phyloP scores from a whole-genome alignment of 306 rosid species.

The Prunus armeniaca region DNA sequence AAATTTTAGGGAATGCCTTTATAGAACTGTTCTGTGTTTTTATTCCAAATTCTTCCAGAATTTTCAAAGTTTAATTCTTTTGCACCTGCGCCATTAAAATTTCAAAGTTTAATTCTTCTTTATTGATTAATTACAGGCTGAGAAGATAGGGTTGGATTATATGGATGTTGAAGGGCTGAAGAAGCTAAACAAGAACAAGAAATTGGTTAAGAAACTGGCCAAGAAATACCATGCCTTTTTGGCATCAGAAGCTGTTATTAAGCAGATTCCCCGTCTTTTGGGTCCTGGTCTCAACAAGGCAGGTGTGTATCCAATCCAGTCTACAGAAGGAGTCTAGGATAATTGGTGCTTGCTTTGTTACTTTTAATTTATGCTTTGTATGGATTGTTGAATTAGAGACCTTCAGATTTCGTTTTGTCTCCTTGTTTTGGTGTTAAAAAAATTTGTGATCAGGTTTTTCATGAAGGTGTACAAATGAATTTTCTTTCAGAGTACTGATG shows the following conservation, averaged over 20 bases:
- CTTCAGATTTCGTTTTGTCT: neutral
- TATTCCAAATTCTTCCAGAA: neutral
- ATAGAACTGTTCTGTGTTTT: neutral
- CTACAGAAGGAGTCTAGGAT: neutral
- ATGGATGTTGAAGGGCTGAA: slow-evolving; percentile 86
- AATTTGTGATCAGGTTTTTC: neutral
- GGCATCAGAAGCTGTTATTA: slow-evolving; percentile 86
- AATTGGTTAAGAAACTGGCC: slow-evolving; percentile 74
- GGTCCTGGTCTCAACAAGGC: slow-evolving; percentile 97
- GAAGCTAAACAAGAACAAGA: slow-evolving; percentile 83
- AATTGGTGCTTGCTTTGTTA: neutral
- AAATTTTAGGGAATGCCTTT: neutral
- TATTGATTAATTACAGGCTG: slow-evolving; percentile 47
- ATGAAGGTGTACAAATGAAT: too few relatives aligned
- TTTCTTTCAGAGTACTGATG: neutral
- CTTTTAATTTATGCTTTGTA: neutral
- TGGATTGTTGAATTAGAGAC: too few relatives aligned
- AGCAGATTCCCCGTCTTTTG: slow-evolving; percentile 86
- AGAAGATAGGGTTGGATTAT: slow-evolving; percentile 66
- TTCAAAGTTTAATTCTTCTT: neutral
- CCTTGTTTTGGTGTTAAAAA: too few relatives aligned
- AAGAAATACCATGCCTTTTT: slow-evolving; percentile 82
- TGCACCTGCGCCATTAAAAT: neutral
- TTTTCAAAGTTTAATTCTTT: neutral
- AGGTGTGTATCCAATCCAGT: slow-evolving; percentile 41